Conservation (phyloP, 495 filamentous ascomycete species). For the Penicillium fimorum region DNA sequence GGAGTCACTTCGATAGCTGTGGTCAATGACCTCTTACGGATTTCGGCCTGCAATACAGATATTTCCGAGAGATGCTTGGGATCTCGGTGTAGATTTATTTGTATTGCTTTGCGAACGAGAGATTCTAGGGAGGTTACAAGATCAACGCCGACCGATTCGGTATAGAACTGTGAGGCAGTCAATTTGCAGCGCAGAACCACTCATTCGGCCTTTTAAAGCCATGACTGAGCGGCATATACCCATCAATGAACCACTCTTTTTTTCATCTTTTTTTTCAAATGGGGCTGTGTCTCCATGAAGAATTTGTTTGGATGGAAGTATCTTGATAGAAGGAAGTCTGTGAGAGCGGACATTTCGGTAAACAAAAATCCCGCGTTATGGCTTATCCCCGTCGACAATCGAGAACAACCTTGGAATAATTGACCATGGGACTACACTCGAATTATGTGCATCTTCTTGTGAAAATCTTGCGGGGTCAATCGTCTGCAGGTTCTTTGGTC, state of each 20-base stretch:
- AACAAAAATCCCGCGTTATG: background rate
- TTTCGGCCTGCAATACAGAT: background rate
- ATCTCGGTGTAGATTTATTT: background rate
- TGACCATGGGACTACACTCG: background rate
- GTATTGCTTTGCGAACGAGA: background rate
- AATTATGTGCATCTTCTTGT: background rate
- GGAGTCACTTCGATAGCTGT: background rate
- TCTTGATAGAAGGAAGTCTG: background rate
- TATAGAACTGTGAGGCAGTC: background rate
- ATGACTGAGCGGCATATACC: background rate
- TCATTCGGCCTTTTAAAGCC: slow-evolving; percentile 2
- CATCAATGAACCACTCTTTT: background rate
- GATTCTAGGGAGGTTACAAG: background rate
- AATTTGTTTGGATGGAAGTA: background rate
- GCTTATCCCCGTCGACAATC: background rate
- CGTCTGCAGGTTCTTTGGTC: background rate
- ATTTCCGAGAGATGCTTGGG: background rate
- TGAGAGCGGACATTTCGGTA: background rate
- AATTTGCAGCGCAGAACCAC: background rate
- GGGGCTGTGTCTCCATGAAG: background rate
- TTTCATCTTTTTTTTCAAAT: no score
- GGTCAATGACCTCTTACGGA: background rate
- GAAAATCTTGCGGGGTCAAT: background rate
- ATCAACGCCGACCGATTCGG: background rate
- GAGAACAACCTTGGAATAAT: background rate